Percentiles rank a stretch among this genome's conserved stretches.
Conservation (phyloP, 495 filamentous ascomycete genomes). For the Hypoxylon intermedium region DNA sequence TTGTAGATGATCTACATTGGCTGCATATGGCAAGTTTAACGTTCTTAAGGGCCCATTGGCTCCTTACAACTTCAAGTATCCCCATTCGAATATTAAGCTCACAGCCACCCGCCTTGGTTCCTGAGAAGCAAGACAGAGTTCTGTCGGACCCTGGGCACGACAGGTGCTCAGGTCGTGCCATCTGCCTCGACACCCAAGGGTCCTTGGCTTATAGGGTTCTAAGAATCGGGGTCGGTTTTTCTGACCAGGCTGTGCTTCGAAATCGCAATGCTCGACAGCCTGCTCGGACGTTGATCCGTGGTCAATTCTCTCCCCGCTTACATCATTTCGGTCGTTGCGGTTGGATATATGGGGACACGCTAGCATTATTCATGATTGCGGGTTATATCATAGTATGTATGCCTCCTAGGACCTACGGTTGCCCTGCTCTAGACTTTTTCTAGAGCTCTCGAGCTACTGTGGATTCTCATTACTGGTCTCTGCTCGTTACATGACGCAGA, state of each 20-base stretch:
- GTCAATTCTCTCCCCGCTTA: constrained; percentile 2
- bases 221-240: neutral
- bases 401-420: constrained; percentile 1
- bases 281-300: constrained; percentile 5
- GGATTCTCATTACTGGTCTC: neutral
- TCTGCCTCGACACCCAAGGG: neutral
- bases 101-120: constrained; percentile 9
- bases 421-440: neutral
- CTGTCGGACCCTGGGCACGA: constrained; percentile 4
- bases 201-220: neutral
- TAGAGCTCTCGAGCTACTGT: constrained; percentile 5
- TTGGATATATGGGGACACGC: constrained; percentile 11
- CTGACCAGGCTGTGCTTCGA: neutral
- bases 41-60: constrained; percentile 14
- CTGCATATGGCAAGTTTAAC: constrained; percentile 7
- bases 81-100: constrained; percentile 16
- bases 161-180: constrained; percentile 9
- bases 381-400: constrained; percentile 1
- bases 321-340: constrained; percentile 6
- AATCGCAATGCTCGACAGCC: neutral
- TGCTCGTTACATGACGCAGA: constrained; percentile 7
- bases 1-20: constrained; percentile 17
- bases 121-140: constrained; percentile 14
- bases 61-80: constrained; percentile 8
- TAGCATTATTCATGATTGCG: constrained; percentile 31